Percentiles rank a stretch among this genome's conserved stretches.
Evolutionary conservation across 140 eudicot species (phyloP).

Genomic region (Cichorium intybus): DNA sequence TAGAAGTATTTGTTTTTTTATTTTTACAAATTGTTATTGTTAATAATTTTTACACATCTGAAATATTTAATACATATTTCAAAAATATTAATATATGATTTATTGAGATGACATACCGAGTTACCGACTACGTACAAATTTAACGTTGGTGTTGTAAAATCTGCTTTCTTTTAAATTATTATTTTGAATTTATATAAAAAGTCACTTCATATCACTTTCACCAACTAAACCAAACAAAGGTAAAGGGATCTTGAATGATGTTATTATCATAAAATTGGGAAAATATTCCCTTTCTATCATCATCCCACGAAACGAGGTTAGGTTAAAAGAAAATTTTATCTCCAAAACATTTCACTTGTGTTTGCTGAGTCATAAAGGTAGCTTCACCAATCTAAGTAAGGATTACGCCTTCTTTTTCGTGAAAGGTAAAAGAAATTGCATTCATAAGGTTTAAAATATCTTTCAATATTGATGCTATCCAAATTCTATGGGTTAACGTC

Average conservation of each 20-base stretch:
- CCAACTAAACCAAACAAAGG: conserved; percentile 23
- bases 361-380: conserved; percentile 12
- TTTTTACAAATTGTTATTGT: no score
- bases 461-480: neutral
- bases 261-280: conserved; percentile 10
- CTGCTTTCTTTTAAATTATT: neutral
- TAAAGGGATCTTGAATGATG: conserved; percentile 14
- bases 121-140: no score
- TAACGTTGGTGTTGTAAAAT: no score
- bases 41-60: no score
- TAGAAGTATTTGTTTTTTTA: no score
- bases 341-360: conserved; percentile 16
- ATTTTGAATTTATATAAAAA: neutral
- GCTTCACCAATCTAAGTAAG: conserved; percentile 20
- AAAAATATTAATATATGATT: no score
- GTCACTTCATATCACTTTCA: conserved; percentile 20
- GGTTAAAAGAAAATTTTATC: conserved; percentile 11
- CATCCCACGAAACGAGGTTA: conserved; percentile 17
- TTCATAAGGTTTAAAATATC: neutral
- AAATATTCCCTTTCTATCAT: conserved; percentile 14
- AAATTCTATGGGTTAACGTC: neutral
- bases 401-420: neutral
- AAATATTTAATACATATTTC: no score
- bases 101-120: no score
- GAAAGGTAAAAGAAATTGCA: neutral